A percentile compares a stretch with the other conserved stretches of the same genome.
Evolutionary conservation across 331 rosid species (phyloP).

Genomic region (Malus hybrid): DNA sequence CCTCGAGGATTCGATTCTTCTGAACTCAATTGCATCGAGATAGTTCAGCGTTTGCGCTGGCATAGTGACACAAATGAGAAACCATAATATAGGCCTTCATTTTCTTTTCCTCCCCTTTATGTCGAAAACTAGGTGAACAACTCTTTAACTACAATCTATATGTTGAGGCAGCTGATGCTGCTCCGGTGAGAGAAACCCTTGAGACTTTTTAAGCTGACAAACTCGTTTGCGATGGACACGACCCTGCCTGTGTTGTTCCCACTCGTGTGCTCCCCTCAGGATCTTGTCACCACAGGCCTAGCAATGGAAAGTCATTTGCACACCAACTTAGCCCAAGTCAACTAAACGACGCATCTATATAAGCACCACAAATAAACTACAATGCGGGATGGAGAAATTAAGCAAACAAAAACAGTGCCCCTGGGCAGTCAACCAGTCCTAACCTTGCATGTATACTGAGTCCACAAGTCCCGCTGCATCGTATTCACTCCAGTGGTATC

Average conservation of each 20-base stretch:
- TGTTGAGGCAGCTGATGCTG: conserved; percentile 16
- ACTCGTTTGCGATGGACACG: conserved; percentile 73
- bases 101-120: not conserved
- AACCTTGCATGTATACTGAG: conserved; percentile 82
- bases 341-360: not conserved
- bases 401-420: not conserved
- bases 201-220: conserved; percentile 44
- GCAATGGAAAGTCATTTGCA: conserved; percentile 1
- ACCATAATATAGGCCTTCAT: not conserved
- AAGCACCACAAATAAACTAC: not conserved
- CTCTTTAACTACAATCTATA: not conserved
- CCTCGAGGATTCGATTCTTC: too few species aligned
- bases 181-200: conserved; percentile 9
- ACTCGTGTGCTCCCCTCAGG: conserved; percentile 79
- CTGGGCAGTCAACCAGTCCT: not conserved
- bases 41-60: not conserved
- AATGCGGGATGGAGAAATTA: not conserved
- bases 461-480: conserved; percentile 76
- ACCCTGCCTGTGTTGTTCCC: conserved; percentile 83
- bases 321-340: not conserved
- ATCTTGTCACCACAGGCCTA: conserved; percentile 85
- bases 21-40: not conserved
- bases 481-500: conserved; percentile 25
- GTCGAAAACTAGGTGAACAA: not conserved
- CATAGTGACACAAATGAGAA: not conserved